A percentile compares a stretch with the other conserved stretches of the same genome.
Conservation (phyloP, 2,329 filamentous ascomycete species). For the Ceratocystis papillata region DNA sequence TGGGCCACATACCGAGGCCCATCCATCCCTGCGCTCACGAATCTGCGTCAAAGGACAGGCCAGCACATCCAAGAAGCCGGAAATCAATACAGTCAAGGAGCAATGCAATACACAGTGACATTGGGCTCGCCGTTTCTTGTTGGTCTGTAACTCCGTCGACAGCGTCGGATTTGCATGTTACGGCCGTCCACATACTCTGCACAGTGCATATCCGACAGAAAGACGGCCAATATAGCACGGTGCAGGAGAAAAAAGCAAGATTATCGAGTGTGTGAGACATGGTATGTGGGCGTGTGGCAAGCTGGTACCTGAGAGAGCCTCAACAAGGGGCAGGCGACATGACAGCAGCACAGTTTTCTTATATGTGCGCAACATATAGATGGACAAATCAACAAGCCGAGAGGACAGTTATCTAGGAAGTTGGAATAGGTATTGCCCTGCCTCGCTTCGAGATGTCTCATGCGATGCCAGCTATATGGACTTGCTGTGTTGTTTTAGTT, state of each 20-base stretch:
- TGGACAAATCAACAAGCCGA: not conserved
- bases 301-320: constrained; percentile 7
- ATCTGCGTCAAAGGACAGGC: not conserved
- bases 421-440: not conserved
- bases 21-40: not conserved
- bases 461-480: not conserved
- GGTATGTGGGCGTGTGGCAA: not conserved
- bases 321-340: not conserved
- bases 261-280: not conserved
- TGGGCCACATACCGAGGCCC: not conserved
- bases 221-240: too few relatives aligned
- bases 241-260: not conserved
- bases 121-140: too few relatives aligned
- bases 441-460: not conserved
- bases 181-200: too few relatives aligned
- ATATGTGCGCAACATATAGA: constrained; percentile 2
- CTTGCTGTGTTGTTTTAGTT: not conserved
- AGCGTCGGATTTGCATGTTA: too few relatives aligned
- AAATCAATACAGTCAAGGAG: too few relatives aligned
- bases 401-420: not conserved
- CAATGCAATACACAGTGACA: too few relatives aligned
- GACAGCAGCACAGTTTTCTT: not conserved
- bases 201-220: too few relatives aligned
- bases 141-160: too few relatives aligned
- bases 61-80: not conserved